Evolutionary conservation across 2,329 filamentous ascomycete genomes (phyloP), one percentile per base, ranked within the genome.

Genomic region (Cytospora paraplurivora): DNA sequence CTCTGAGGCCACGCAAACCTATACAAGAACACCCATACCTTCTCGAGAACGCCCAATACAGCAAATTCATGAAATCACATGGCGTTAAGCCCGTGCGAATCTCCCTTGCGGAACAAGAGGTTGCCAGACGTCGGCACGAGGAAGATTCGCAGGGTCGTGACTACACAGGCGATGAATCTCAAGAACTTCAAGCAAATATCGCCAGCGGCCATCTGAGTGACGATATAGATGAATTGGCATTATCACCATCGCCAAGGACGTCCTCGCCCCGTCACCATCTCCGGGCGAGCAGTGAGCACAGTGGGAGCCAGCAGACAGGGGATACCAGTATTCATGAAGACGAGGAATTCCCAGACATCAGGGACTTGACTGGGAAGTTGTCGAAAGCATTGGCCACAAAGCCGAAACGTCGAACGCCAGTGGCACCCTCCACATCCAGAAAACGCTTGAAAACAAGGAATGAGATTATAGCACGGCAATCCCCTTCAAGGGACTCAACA

Each of bases 1-100:
- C 81, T 4, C 73, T 87, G n/a, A 79, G 85, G 7, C 83, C 83
- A 1, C 79, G 85, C 21, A 87, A 86, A 65, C 84, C 84, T 1
- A 87, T 87, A 7, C 85, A 87, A 69, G 77, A 86, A 68, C 83
- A 86, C 52, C 85, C 85, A 4, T 87, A 87, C 66, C 73, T 82
- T 7, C 74, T 86, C 4, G 85, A 87, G 66, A 82, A 79, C 69
- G 83, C 79, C 0, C 79, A 81, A 34, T 86, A 86, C 70, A 81
- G 79, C 61, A 82, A 74, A 3, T 73, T 78, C 21, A 79, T 86
- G 68, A 83, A 81, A 68, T 79, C 79, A 4, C 83, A 84, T 62
- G 85, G 85, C 32, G 72, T 87, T 34, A 80, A 79, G 59, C 85
- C 85, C 0, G 69, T 86, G 38, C 78, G 78, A 59, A 73, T 84